Evolutionary conservation across 2,329 filamentous ascomycete species (phyloP).

Genomic region (Salinomyces thailandicus): DNA sequence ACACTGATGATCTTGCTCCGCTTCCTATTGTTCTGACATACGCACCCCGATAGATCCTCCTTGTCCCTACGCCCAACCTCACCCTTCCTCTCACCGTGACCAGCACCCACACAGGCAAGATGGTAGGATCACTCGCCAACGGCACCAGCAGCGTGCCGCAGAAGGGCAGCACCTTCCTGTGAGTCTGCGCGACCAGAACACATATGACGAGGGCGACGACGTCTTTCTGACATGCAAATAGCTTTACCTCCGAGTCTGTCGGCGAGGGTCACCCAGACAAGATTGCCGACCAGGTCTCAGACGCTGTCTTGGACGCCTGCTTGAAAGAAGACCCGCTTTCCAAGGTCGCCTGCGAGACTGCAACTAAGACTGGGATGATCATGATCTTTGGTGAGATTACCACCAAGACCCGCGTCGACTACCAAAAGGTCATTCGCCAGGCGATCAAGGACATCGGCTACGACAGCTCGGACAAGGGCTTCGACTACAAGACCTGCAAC

Average conservation of each 20-base stretch:
- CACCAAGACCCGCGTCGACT: constrained; percentile 90
- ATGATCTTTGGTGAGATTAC: constrained; percentile 99
- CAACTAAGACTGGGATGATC: constrained; percentile 98
- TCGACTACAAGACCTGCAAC: constrained; percentile 99
- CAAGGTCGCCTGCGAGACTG: constrained; percentile 97
- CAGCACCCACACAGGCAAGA: background rate
- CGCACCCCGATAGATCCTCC: too few relatives aligned
- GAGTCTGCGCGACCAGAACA: background rate
- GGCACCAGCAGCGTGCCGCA: background rate
- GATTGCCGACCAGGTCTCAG: constrained; percentile 76
- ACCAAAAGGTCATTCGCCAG: constrained; percentile 91
- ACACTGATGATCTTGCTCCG: too few relatives aligned
- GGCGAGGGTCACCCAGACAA: constrained; percentile 31
- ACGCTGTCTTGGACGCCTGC: constrained; percentile 97
- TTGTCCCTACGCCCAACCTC: too few relatives aligned
- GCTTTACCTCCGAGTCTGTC: constrained; percentile 44
- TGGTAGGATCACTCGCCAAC: background rate
- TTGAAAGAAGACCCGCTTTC: constrained; percentile 87
- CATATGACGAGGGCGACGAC: background rate
- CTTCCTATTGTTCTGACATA: too few relatives aligned
- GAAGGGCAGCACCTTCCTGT: constrained; percentile 1
- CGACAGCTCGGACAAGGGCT: constrained; percentile 92
- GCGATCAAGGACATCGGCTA: constrained; percentile 98
- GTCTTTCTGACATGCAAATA: constrained; percentile 6
- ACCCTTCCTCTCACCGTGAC: too few relatives aligned